phyloP scores from a whole-genome alignment of 2,329 filamentous ascomycete species.

The Coniochaeta sp. region DNA sequence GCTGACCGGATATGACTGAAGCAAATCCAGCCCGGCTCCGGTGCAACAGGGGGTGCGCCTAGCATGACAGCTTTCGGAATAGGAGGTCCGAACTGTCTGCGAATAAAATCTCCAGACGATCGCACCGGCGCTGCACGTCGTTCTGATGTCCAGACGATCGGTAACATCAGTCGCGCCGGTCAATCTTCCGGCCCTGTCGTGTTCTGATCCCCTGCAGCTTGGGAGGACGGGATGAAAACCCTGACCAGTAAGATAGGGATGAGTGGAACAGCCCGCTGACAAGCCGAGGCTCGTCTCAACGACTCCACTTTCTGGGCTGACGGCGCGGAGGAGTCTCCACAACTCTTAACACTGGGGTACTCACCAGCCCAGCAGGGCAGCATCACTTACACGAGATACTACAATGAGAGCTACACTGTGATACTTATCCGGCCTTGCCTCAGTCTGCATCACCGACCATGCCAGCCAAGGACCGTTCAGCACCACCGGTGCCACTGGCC shows the following conservation, averaged over 20 bases:
- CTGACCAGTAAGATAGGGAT: not conserved
- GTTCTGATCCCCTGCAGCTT: not conserved
- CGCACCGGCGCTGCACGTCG: too few species aligned
- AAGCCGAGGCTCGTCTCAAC: not conserved
- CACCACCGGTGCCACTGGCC: slow-evolving; percentile 9
- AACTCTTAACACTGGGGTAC: too few species aligned
- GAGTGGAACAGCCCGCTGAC: not conserved
- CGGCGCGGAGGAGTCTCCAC: not conserved
- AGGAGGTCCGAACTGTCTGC: too few species aligned
- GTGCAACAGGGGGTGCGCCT: too few species aligned
- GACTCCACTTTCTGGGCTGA: not conserved
- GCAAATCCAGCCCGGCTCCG: not conserved
- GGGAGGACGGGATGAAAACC: not conserved
- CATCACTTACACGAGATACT: not conserved
- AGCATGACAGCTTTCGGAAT: too few species aligned
- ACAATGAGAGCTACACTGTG: not conserved
- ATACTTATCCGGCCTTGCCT: too few species aligned
- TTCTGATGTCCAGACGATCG: not conserved
- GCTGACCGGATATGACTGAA: not conserved
- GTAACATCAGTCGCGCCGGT: not conserved
- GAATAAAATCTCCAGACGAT: too few species aligned
- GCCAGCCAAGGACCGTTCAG: not conserved
- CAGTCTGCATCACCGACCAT: not conserved
- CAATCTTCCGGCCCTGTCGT: too few species aligned
- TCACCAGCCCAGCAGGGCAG: not conserved